These are phyloP conservation scores for Albizia julibrissin DNA, from an alignment of 306 rosid species.

Conservation along the genomic window DNA sequence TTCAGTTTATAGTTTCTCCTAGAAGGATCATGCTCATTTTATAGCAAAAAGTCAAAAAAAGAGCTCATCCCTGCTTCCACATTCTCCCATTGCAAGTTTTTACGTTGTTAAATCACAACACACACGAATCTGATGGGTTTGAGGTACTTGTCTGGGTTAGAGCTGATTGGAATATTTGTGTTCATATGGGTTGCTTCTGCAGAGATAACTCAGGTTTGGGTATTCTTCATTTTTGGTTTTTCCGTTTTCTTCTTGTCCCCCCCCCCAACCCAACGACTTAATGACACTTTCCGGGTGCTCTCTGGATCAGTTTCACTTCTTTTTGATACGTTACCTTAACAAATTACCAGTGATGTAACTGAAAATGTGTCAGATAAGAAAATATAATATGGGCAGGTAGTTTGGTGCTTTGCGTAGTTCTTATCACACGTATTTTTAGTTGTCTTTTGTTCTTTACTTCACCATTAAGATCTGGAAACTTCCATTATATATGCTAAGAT, in stretches of 20 bases:
- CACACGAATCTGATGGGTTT: conserved; percentile 51
- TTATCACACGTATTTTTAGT: neutral
- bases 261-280: no score
- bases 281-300: neutral
- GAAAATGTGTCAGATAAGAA: neutral
- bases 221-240: neutral
- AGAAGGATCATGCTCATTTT: conserved; percentile 16
- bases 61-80: conserved; percentile 10
- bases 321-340: neutral
- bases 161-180: conserved; percentile 57
- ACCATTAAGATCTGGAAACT: neutral
- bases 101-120: neutral
- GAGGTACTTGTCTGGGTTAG: conserved; percentile 63
- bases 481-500: conserved; percentile 4
- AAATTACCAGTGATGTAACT: neutral
- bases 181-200: conserved; percentile 74
- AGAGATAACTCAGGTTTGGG: conserved; percentile 71
- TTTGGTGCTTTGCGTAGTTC: neutral
- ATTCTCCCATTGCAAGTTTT: neutral
- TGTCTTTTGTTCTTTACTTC: conserved; percentile 4
- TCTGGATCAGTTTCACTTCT: neutral
- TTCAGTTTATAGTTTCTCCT: neutral
- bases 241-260: neutral
- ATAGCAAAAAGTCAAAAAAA: conserved; percentile 15
- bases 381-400: neutral